Percentiles rank a stretch among this genome's conserved stretches.
phyloP scores from a whole-genome alignment of 139 green algal genomes.

The Picochlorum sp. region DNA sequence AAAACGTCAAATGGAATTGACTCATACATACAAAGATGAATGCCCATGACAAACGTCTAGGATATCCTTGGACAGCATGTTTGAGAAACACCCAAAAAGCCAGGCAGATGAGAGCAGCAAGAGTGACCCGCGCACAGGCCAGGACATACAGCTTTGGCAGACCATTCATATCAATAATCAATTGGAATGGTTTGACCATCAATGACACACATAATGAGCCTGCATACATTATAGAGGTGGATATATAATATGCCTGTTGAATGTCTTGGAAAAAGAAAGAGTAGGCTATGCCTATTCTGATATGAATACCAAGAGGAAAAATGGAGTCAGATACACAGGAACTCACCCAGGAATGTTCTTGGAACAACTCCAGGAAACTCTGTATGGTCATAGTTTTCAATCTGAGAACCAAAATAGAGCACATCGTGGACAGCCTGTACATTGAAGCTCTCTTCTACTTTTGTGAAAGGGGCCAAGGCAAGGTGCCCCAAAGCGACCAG shows the following conservation, averaged over 20 bases:
- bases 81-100: conserved; percentile 20
- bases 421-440: conserved; percentile 68
- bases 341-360: conserved; percentile 57
- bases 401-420: conserved; percentile 40
- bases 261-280: neutral
- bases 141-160: conserved; percentile 6
- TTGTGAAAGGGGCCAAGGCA: conserved; percentile 55
- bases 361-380: conserved; percentile 80
- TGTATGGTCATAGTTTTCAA: conserved; percentile 61
- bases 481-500: neutral
- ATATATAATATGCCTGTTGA: neutral
- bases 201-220: neutral
- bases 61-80: conserved; percentile 8
- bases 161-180: neutral
- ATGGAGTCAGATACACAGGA: conserved; percentile 8
- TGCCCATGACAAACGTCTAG: neutral
- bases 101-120: conserved; percentile 15
- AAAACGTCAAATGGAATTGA: conserved; percentile 84
- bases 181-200: neutral
- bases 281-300: neutral
- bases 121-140: neutral
- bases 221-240: neutral
- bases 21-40: conserved; percentile 37
- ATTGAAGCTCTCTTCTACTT: conserved; percentile 86
- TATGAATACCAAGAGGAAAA: neutral